Evolutionary conservation across 768 basidiomycete genomes (phyloP).

Genomic region (Pisolithus microcarpus): DNA sequence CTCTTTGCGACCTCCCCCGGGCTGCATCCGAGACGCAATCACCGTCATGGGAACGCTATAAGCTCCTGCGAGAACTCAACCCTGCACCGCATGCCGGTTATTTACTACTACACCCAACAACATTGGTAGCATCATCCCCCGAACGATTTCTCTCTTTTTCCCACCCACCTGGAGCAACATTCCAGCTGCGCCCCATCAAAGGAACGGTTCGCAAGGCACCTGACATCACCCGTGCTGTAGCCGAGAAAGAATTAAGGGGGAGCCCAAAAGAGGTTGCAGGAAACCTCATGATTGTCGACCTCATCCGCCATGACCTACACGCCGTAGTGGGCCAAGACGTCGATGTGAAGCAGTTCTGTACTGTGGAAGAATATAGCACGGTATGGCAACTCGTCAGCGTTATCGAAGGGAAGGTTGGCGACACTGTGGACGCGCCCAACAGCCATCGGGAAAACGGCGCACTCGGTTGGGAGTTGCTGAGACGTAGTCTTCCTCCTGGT

Average conservation of each 20-base stretch:
- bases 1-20: conserved; percentile 32
- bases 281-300: too few species aligned
- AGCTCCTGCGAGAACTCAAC: conserved; percentile 62
- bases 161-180: conserved; percentile 52
- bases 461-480: too few species aligned
- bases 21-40: conserved; percentile 11
- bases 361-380: too few species aligned
- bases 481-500: too few species aligned
- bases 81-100: conserved; percentile 88
- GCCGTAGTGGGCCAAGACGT: conserved; percentile 19
- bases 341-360: conserved; percentile 30
- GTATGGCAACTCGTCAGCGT: conserved; percentile 74
- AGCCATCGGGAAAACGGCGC: too few species aligned
- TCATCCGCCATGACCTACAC: too few species aligned
- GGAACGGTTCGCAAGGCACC: conserved; percentile 77
- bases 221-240: conserved; percentile 53
- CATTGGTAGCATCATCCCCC: conserved; percentile 80
- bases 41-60: conserved; percentile 69
- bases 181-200: conserved; percentile 91
- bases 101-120: conserved; percentile 68
- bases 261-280: conserved; percentile 36
- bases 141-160: conserved; percentile 85
- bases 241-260: conserved; percentile 55
- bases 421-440: too few species aligned
- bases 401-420: too few species aligned